These are phyloP conservation scores for Halophytophthora batemanensis DNA, from an alignment of 352 stramenopile species.

Conservation along the genomic window DNA sequence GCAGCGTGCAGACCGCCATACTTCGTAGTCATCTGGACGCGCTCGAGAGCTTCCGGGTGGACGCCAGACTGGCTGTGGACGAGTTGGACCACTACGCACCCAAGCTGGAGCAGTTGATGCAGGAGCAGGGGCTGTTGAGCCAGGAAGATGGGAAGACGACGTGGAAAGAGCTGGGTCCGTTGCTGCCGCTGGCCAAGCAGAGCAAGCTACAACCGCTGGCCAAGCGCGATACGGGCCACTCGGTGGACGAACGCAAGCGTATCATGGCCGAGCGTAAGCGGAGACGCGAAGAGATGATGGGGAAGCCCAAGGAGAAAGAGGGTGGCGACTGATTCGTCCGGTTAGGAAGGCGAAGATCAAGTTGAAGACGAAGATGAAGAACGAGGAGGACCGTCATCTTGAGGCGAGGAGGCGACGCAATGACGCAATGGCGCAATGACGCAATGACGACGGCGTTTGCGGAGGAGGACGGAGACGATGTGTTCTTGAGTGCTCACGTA, in stretches of 20 bases:
- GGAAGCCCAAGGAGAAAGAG: not conserved
- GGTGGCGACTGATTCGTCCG: not conserved
- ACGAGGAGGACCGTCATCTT: not conserved
- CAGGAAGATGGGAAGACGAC: constrained; percentile 11
- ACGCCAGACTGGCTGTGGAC: constrained; percentile 39
- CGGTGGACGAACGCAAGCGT: constrained; percentile 75
- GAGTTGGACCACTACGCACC: constrained; percentile 76
- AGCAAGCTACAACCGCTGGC: constrained; percentile 61
- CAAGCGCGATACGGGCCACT: constrained; percentile 68
- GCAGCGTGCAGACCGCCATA: constrained; percentile 66
- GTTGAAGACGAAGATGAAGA: constrained; percentile 12
- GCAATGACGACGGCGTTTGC: too few relatives aligned
- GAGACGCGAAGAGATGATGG: constrained; percentile 34
- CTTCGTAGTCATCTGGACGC: constrained; percentile 68
- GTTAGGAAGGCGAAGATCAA: constrained; percentile 2
- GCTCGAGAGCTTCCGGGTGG: constrained; percentile 45
- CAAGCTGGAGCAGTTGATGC: constrained; percentile 73
- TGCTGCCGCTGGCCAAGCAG: constrained; percentile 55
- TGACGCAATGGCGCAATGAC: too few relatives aligned
- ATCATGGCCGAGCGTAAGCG: constrained; percentile 76
- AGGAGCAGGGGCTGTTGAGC: constrained; percentile 48
- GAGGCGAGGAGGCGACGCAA: too few relatives aligned
- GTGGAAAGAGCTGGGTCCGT: constrained; percentile 57
- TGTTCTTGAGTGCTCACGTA: too few relatives aligned
- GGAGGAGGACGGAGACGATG: too few relatives aligned